Evolutionary conservation across 2,329 filamentous ascomycete genomes (phyloP).

Genomic region (Penicillium sp.): DNA sequence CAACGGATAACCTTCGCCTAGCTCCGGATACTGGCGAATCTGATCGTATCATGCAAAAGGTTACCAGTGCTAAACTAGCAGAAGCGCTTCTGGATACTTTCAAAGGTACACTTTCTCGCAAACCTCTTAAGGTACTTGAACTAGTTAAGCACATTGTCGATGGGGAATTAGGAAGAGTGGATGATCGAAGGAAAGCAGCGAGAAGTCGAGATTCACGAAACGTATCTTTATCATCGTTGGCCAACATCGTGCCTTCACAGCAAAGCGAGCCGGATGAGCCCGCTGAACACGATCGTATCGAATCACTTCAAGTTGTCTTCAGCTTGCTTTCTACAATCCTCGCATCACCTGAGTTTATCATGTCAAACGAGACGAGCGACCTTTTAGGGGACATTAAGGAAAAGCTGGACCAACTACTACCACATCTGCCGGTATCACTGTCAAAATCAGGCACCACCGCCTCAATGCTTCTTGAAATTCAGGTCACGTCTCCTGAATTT

Average conservation of each 20-base stretch:
- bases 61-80: slow-evolving; percentile 48
- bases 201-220: slow-evolving; percentile 22
- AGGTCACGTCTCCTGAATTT: slow-evolving; percentile 36
- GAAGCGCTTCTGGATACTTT: slow-evolving; percentile 49
- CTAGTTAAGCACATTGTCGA: slow-evolving; percentile 49
- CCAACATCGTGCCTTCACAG: slow-evolving; percentile 37
- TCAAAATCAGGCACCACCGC: slow-evolving; percentile 46
- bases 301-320: slow-evolving; percentile 47
- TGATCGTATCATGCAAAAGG: slow-evolving; percentile 38
- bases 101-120: slow-evolving; percentile 48
- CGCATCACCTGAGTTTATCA: slow-evolving; percentile 46
- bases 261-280: slow-evolving; percentile 20
- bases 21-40: slow-evolving; percentile 29
- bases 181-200: slow-evolving; percentile 15
- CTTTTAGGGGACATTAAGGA: slow-evolving; percentile 40
- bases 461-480: slow-evolving; percentile 50
- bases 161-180: slow-evolving; percentile 36
- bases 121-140: slow-evolving; percentile 45
- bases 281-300: slow-evolving; percentile 34
- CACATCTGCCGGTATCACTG: slow-evolving; percentile 37
- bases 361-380: slow-evolving; percentile 35
- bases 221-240: slow-evolving; percentile 42
- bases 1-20: slow-evolving; percentile 21
- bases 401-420: slow-evolving; percentile 42
- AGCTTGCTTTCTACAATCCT: slow-evolving; percentile 50